Percentiles rank a stretch among this genome's conserved stretches.
Evolutionary conservation across 75 land plant species (phyloP).

Genomic region (Sequoia sempervirens): DNA sequence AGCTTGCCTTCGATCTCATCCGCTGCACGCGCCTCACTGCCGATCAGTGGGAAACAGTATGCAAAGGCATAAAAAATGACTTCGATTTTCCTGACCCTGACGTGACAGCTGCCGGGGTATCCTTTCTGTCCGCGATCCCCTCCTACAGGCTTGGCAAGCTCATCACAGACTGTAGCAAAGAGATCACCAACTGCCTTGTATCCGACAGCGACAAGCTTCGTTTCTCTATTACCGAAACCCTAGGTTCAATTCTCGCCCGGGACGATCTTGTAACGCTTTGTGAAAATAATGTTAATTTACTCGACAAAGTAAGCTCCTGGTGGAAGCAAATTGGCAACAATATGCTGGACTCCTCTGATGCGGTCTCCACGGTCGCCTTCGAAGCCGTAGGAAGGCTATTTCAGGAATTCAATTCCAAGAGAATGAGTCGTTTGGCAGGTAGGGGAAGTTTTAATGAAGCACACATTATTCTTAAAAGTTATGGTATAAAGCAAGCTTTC

Average conservation of each 20-base stretch:
- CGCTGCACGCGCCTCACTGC: conserved; percentile 81
- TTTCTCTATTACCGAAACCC: conserved; percentile 74
- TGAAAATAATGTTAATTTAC: conserved; percentile 58
- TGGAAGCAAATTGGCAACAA: conserved; percentile 77
- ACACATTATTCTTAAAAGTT: neutral
- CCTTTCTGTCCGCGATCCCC: conserved; percentile 81
- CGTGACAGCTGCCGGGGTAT: conserved; percentile 92
- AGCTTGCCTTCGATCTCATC: conserved; percentile 95
- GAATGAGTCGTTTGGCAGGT: conserved; percentile 85
- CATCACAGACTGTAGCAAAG: conserved; percentile 63
- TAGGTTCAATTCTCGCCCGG: conserved; percentile 85
- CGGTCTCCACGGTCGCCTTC: conserved; percentile 78
- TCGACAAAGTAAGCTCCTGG: conserved; percentile 77
- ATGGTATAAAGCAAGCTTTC: neutral
- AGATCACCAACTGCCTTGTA: conserved; percentile 64
- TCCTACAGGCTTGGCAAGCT: conserved; percentile 69
- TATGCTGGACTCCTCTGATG: conserved; percentile 77
- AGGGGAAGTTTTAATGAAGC: neutral
- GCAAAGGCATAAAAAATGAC: conserved; percentile 71
- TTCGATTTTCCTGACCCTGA: conserved; percentile 97
- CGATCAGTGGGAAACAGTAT: conserved; percentile 90
- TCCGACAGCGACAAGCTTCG: conserved; percentile 67
- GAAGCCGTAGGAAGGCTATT: conserved; percentile 88
- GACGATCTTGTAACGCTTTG: conserved; percentile 93
- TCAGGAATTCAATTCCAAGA: conserved; percentile 80